A percentile compares a stretch with the other conserved stretches of the same genome.
Evolutionary conservation across 208 protist species (phyloP).

Genomic region (Phytomonas sp.): DNA sequence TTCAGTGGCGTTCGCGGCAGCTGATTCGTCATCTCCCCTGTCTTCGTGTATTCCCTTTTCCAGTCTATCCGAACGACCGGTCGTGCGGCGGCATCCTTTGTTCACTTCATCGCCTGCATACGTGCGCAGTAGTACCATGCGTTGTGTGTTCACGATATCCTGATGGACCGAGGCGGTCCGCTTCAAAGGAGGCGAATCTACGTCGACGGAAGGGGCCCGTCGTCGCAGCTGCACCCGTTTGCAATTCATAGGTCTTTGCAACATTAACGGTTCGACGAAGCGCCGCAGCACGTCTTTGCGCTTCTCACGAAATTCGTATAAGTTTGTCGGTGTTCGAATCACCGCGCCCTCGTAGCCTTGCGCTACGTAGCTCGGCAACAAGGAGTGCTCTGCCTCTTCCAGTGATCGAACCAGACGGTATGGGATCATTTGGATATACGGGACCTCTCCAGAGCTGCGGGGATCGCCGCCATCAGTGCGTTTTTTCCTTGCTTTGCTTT

Average conservation of each 20-base stretch:
- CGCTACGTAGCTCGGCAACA: slow-evolving; percentile 40
- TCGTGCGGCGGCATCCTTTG: neutral
- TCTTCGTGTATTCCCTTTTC: neutral
- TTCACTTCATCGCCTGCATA: neutral
- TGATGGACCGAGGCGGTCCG: neutral
- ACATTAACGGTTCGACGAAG: slow-evolving; percentile 34
- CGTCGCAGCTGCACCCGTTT: neutral
- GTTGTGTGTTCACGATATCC: neutral
- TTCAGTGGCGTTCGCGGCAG: neutral
- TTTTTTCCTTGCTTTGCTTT: neutral
- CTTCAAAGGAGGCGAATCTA: neutral
- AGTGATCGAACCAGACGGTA: slow-evolving; percentile 51
- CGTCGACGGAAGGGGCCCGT: neutral
- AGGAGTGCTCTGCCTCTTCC: slow-evolving; percentile 31
- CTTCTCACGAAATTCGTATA: slow-evolving; percentile 75
- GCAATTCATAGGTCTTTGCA: neutral
- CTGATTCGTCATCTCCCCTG: neutral
- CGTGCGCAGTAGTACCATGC: neutral
- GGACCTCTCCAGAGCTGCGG: slow-evolving; percentile 19
- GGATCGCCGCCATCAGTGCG: neutral
- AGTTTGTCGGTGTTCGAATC: slow-evolving; percentile 58
- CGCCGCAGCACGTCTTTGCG: slow-evolving; percentile 32
- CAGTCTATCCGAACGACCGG: neutral
- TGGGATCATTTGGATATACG: slow-evolving; percentile 51
- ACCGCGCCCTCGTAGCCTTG: slow-evolving; percentile 78